Base-by-base conservation (phyloP, 2,329 filamentous ascomycete genomes). In the Ophiostoma fasciatum region DNA sequence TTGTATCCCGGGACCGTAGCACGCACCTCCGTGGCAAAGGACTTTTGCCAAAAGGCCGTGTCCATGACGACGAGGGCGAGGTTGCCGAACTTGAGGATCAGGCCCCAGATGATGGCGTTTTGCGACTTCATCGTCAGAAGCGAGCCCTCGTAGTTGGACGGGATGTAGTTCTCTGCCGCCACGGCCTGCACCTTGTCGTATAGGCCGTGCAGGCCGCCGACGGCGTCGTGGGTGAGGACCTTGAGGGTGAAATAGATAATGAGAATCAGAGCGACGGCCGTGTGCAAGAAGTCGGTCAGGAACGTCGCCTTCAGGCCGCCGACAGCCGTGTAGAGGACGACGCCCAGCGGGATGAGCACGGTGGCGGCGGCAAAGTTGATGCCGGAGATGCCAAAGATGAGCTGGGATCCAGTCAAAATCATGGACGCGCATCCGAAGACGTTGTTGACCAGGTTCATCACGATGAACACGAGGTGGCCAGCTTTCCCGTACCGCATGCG, bases 41-140 rank as follows among this genome's bases (percentile, higher is more conserved):
- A 60, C 48, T 68, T 68, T 38, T 66, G 63, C 62, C 62, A 68
- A 47, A 68, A 68, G 2, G 58, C 63, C 4, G 63, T 68, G 42
- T 68, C 58, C 61, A 68, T 66, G 5, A 65, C 51, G 1, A 67
- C 64, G 1, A 65, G 51, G 7, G 60, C 62, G 14, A 66, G 48
- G 35, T 66, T 67, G 12, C 61, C 63, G 31, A 67, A 61, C 37
- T 63, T 64, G 10, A 64, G 49, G 21, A 65, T 58, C 6, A 68
- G 40, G 0, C 59, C 60, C 48, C 59, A 60, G 26, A 59, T 47
- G 3, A 61, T 43, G 3, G 54, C 57, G 12, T 50, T 49, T 13
- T 54, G 48, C 10, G 49, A 53, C 22, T 52, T 54, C 42, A 61
- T 53, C 0, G 57, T 53, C 13, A 61, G 45, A 38, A 58, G 58